Percentiles rank a stretch among this genome's conserved stretches.
phyloP scores from a whole-genome alignment of 139 green algal species.

The Parachlorella kessleri region DNA sequence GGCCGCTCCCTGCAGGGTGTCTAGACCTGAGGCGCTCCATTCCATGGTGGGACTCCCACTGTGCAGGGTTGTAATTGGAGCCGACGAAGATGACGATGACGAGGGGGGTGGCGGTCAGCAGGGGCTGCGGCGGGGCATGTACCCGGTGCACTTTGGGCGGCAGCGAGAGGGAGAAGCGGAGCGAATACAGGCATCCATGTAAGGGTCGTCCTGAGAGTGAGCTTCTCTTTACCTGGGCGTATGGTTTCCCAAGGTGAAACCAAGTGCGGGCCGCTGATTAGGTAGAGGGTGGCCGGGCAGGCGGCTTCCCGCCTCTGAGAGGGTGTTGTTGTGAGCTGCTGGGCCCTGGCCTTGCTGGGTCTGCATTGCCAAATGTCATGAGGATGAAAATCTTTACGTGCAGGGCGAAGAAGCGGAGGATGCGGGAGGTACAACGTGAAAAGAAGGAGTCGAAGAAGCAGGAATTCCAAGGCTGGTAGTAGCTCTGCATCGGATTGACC shows the following conservation, averaged over 20 bases:
- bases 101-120: neutral
- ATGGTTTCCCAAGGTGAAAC: neutral
- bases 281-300: too few species aligned
- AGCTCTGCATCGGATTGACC: neutral
- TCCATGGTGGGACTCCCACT: neutral
- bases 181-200: neutral
- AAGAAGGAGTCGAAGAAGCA: conserved; percentile 33
- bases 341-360: neutral
- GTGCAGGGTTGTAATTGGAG: neutral
- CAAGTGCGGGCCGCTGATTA: neutral
- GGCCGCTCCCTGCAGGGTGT: neutral
- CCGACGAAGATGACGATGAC: conserved; percentile 6
- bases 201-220: neutral
- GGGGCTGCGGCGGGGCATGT: conserved; percentile 5
- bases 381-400: neutral
- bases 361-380: neutral
- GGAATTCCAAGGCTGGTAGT: conserved; percentile 25
- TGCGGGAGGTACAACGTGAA: conserved; percentile 23
- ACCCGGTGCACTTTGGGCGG: conserved; percentile 23
- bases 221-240: neutral
- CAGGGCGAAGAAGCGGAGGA: conserved; percentile 16
- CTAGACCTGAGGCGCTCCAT: neutral
- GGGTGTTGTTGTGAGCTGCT: neutral
- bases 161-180: conserved; percentile 1
- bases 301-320: neutral